Base-by-base conservation (phyloP, 768 basidiomycete species). In the Galerina marginata region DNA sequence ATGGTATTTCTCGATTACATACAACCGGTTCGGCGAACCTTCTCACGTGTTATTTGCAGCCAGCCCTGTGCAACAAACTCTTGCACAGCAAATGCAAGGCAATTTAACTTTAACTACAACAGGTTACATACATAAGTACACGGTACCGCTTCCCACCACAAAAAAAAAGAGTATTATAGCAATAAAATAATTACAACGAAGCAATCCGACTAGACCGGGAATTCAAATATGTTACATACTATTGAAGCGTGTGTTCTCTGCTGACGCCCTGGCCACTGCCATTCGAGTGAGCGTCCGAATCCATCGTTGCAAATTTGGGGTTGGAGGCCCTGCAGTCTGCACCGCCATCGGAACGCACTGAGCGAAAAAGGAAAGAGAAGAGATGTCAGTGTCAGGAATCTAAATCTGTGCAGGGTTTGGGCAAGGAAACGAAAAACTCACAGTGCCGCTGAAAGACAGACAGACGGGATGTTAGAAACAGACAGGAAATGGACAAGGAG, bases 291-390 rank as follows among this genome's bases (percentile, higher is more conserved):
- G 44, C 44, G 42, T 40, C 55, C 40, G 43, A 16, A 54, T 37
- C 44, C 58, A 70, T 67, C 25, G 68, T 72, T 26, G 69, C 65
- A 59, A 74, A 78, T 61, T 78, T 81, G 62, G 71, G 78, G 61
- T 77, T 79, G 54, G 76, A 73, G 47, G 74, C 75, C 65, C 89
- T 81, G 72, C 91, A 93, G 38, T 92, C 90, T 59, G 89, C 87
- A 64, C 90, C 92, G 65, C 90, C 90, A 74, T 93, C 92, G 54
- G 92, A 93, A 68, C 91, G 89, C 65, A 93, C 91, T 93, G 71
- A 50, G 51, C 16, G 50, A 37, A 71, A 53, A 66, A 67, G 53
- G 63, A 60, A 33, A 33, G 29, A 33, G 29, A 20, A 33, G 29
- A 56, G 60, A 65, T 76, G 59, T 73, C 67, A 58, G 60, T 45